These are phyloP conservation scores for Tuber indicum DNA, from an alignment of 495 filamentous ascomycete genomes.

Conservation along the genomic window DNA sequence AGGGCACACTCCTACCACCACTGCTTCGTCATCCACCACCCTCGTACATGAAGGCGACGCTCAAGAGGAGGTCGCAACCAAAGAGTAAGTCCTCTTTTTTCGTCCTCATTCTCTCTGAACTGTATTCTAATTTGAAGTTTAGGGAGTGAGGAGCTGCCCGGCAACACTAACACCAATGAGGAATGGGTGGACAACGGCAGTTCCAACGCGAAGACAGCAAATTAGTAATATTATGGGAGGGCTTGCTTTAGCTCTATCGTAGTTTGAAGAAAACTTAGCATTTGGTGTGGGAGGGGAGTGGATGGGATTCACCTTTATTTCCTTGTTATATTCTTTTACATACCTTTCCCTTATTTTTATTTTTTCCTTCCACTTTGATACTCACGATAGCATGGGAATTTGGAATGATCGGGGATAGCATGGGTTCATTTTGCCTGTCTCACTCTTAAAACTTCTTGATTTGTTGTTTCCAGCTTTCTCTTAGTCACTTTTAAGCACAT, in stretches of 20 bases:
- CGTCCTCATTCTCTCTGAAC: neutral
- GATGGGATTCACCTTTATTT: neutral
- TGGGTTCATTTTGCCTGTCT: neutral
- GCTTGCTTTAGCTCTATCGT: neutral
- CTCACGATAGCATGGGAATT: neutral
- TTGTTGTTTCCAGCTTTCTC: neutral
- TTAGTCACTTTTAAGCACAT: neutral
- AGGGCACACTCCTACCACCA: conserved; percentile 38
- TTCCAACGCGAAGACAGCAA: neutral
- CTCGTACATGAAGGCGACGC: conserved; percentile 38
- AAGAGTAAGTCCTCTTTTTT: conserved; percentile 15
- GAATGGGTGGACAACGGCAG: neutral
- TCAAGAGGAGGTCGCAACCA: conserved; percentile 20
- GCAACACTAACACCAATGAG: neutral
- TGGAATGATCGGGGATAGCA: neutral
- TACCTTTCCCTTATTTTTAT: neutral
- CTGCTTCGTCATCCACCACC: conserved; percentile 32
- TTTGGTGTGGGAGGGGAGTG: neutral
- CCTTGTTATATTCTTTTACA: neutral
- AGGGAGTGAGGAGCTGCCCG: neutral
- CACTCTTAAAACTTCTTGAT: neutral
- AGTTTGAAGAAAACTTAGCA: neutral
- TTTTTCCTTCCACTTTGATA: neutral
- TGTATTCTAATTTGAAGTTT: neutral
- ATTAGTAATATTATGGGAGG: neutral